Percentiles rank a stretch among this genome's conserved stretches.
phyloP scores from a whole-genome alignment of 2,329 filamentous ascomycete species.

The Furcasterigmium sp. region DNA sequence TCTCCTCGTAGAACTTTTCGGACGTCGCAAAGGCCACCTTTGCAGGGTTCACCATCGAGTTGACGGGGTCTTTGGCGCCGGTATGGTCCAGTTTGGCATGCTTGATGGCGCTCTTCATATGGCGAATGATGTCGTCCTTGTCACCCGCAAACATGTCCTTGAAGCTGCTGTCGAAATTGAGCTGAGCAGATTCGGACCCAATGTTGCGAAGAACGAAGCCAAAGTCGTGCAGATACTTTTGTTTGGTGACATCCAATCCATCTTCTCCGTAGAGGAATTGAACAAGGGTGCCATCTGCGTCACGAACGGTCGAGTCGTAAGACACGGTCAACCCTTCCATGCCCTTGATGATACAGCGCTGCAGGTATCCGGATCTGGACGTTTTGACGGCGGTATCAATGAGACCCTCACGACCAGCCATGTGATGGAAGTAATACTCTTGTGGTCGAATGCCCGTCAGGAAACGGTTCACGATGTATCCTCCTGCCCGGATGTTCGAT shows the following conservation, averaged over 20 bases:
- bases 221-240: constrained; percentile 86
- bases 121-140: constrained; percentile 60
- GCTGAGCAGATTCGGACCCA: constrained; percentile 69
- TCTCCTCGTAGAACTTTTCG: constrained; percentile 71
- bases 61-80: constrained; percentile 69
- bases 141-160: constrained; percentile 41
- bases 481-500: constrained; percentile 80
- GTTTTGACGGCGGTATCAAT: constrained; percentile 99
- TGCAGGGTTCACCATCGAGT: constrained; percentile 68
- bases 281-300: constrained; percentile 86
- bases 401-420: constrained; percentile 96
- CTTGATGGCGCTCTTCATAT: constrained; percentile 79
- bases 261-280: constrained; percentile 98
- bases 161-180: constrained; percentile 57
- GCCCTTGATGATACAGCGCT: constrained; percentile 95
- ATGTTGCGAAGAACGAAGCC: constrained; percentile 86
- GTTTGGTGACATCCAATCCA: constrained; percentile 88
- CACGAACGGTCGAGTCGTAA: constrained; percentile 91
- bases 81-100: constrained; percentile 52
- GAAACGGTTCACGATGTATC: constrained; percentile 93
- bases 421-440: constrained; percentile 99
- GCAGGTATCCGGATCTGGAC: constrained; percentile 91
- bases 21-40: constrained; percentile 82
- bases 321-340: constrained; percentile 92
- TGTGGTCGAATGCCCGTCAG: constrained; percentile 96